Percentiles rank a stretch among this genome's conserved stretches.
Conservation (phyloP, 345 rosid species). For the Kandelia obovata region DNA sequence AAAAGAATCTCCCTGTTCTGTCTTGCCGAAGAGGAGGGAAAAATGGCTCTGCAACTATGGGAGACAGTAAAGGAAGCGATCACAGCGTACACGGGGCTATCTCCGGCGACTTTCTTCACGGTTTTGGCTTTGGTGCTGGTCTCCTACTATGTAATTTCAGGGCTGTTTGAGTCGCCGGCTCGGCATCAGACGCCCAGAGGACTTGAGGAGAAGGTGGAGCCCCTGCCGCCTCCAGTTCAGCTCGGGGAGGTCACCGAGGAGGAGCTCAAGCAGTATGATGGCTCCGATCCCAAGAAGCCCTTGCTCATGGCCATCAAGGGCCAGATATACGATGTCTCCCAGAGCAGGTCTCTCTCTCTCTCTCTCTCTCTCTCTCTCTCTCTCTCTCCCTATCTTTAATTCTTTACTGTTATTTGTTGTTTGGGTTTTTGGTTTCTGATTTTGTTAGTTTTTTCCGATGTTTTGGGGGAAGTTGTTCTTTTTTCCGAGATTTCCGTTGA, state of each 20-base stretch:
- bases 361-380: conserved; percentile 12
- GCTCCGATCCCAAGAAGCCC: conserved; percentile 75
- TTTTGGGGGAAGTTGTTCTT: background rate
- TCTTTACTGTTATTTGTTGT: background rate
- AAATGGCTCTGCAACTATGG: conserved; percentile 88
- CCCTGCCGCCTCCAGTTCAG: conserved; percentile 82
- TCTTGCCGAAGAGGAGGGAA: background rate
- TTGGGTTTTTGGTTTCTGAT: background rate
- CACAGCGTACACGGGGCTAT: conserved; percentile 76
- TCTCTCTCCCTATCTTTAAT: background rate
- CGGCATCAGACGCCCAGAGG: conserved; percentile 44
- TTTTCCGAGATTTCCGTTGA: background rate
- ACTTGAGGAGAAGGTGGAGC: conserved; percentile 54
- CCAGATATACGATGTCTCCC: conserved; percentile 99
- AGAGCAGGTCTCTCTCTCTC: conserved; percentile 61
- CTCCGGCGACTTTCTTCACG: conserved; percentile 76
- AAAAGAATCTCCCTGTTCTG: background rate
- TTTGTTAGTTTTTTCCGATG: no score
- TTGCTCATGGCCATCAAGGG: conserved; percentile 98
- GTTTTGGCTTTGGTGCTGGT: conserved; percentile 64
- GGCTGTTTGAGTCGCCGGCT: conserved; percentile 53
- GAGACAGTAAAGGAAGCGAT: conserved; percentile 80
- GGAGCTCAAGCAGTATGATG: conserved; percentile 81
- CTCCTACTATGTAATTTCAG: conserved; percentile 62
- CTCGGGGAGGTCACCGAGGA: conserved; percentile 84